A percentile compares a stretch with the other conserved stretches of the same genome.
Conservation (phyloP, 768 basidiomycete genomes). For the Galerina sulciceps region DNA sequence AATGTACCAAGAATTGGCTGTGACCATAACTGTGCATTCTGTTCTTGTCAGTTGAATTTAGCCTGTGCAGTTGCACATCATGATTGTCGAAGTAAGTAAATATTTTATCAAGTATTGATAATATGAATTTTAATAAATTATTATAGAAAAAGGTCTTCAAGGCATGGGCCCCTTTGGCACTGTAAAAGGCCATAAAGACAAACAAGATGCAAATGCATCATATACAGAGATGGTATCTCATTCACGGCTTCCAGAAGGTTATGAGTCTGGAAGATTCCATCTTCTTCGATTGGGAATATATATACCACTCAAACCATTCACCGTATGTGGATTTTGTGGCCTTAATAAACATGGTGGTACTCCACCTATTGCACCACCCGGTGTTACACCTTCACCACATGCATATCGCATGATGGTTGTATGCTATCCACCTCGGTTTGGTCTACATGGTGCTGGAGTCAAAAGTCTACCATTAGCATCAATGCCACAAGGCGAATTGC, state of each 20-base stretch:
- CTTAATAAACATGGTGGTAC: conserved; percentile 18
- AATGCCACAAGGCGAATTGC: neutral
- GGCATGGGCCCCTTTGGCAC: conserved; percentile 15
- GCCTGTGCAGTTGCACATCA: neutral
- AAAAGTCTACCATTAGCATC: neutral
- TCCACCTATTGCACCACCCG: conserved; percentile 7
- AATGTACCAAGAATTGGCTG: neutral
- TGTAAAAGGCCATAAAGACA: conserved; percentile 11
- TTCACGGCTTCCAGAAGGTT: conserved; percentile 5
- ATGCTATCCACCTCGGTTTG: conserved; percentile 16
- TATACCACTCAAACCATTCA: conserved; percentile 1
- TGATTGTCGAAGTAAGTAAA: neutral
- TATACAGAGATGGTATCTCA: conserved; percentile 9
- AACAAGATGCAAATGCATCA: conserved; percentile 8
- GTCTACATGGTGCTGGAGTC: conserved; percentile 8
- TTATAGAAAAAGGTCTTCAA: conserved; percentile 4
- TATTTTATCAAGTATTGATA: neutral
- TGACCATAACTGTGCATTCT: neutral
- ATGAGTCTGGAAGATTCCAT: conserved; percentile 20
- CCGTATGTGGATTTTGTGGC: conserved; percentile 11
- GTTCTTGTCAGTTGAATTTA: neutral
- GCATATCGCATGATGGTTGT: conserved; percentile 11
- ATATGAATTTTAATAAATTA: neutral
- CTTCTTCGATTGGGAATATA: conserved; percentile 15
- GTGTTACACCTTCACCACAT: neutral